Conservation (phyloP, 23 red algal species). For the Agarophyton chilense region DNA sequence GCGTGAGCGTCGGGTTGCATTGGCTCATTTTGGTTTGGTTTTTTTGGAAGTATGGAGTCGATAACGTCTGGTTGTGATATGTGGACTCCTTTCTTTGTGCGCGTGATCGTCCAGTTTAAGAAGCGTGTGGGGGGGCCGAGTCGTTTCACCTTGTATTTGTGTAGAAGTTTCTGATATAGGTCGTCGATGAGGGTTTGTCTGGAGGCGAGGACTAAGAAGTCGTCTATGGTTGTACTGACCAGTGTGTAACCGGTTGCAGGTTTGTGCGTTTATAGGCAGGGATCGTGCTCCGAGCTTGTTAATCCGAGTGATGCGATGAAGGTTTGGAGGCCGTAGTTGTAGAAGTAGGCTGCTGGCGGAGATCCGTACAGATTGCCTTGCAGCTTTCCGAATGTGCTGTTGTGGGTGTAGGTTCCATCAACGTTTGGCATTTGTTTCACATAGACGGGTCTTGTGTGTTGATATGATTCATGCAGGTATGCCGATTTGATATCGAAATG, state of each 20-base stretch:
- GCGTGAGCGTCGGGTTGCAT: background rate
- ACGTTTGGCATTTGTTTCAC: background rate
- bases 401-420: background rate
- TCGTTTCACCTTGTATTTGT: constrained; percentile 12
- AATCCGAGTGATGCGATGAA: background rate
- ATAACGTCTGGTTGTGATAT: constrained; percentile 1
- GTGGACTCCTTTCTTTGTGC: background rate
- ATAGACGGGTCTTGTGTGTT: background rate
- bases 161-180: background rate
- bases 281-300: background rate
- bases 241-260: background rate
- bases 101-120: constrained; percentile 10
- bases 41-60: background rate
- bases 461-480: constrained; percentile 3
- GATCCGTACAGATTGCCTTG: constrained; percentile 8
- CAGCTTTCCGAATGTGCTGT: background rate
- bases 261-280: background rate
- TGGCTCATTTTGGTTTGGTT: background rate
- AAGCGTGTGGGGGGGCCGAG: background rate
- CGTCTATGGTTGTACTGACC: background rate
- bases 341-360: background rate
- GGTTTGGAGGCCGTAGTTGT: background rate
- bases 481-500: constrained; percentile 6
- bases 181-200: background rate
- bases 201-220: background rate